Percentiles rank a stretch among this genome's conserved stretches.
phyloP scores from a whole-genome alignment of 495 filamentous ascomycete genomes.

The Thermochaetoides thermophila region DNA sequence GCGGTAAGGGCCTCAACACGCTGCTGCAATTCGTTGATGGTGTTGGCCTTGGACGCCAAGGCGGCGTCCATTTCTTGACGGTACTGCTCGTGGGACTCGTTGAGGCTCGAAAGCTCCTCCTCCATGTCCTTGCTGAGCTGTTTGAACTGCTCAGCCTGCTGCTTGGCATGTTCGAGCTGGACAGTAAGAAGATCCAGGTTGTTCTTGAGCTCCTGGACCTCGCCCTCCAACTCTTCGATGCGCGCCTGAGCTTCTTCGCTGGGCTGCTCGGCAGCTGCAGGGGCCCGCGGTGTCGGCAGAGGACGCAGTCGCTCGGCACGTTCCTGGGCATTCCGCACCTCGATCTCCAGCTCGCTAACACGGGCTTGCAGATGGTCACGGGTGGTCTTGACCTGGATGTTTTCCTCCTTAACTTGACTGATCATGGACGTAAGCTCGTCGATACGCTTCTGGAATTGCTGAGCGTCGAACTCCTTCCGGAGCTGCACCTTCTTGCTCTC shows the following conservation, averaged over 20 bases:
- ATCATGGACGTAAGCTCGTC: slow-evolving; percentile 77
- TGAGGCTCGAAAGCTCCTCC: slow-evolving; percentile 66
- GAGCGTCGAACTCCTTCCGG: slow-evolving; percentile 74
- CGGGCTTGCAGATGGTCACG: slow-evolving; percentile 76
- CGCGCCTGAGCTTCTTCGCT: slow-evolving; percentile 40
- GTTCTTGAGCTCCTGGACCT: slow-evolving; percentile 70
- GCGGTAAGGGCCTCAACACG: slow-evolving; percentile 64
- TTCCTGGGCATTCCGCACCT: slow-evolving; percentile 79
- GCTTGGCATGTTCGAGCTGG: slow-evolving; percentile 64
- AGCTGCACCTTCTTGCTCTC: slow-evolving; percentile 62
- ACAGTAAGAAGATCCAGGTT: slow-evolving; percentile 59
- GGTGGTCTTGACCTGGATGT: slow-evolving; percentile 66
- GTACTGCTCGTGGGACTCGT: slow-evolving; percentile 72
- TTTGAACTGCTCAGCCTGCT: slow-evolving; percentile 74
- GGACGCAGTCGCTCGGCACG: slow-evolving; percentile 64
- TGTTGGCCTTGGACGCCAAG: slow-evolving; percentile 57
- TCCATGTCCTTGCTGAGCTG: slow-evolving; percentile 80
- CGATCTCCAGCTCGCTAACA: slow-evolving; percentile 75
- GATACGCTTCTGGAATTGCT: slow-evolving; percentile 73
- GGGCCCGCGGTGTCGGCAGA: slow-evolving; percentile 44
- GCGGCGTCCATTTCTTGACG: slow-evolving; percentile 65
- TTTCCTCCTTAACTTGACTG: slow-evolving; percentile 63
- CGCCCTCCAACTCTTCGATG: slow-evolving; percentile 74
- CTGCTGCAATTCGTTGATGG: slow-evolving; percentile 64
- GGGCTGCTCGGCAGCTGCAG: slow-evolving; percentile 31